Base-by-base conservation (phyloP, 1,284 basidiomycete genomes). In the Xanthoconium separans region DNA sequence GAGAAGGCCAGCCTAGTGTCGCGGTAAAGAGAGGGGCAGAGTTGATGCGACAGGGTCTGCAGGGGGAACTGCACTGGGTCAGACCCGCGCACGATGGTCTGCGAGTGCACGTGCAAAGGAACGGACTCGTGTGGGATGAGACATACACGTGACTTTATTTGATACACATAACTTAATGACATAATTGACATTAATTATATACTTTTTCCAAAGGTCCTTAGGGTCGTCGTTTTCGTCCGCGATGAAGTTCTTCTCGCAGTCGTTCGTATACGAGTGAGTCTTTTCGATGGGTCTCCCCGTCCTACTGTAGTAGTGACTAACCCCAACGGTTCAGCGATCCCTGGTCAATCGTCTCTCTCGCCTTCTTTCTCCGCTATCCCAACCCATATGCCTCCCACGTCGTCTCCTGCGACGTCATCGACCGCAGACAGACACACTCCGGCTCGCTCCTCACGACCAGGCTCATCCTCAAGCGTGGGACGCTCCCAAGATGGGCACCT, bases 351-450 rank as follows among this genome's bases (percentile, higher is more conserved):
- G 91, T 96, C 53, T 87, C 93, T 36, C 80, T 95, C 59, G 95
- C 95, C 16, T 98, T 93, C 78, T 94, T 95, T 66, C 80, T 98
- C 58, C 89, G 97, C 60, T 99, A 99, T 71, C 96, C 97, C 4
- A 99, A 98, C 72, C 95, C 96, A 41, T 92, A 93, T 64, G 93
- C 96, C 7, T 81, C 92, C 12, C 96, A 99, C 72, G 91, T 99
- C 67, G 75, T 97, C 56, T 93, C 93, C 9, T 95, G 93, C 77
- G 96, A 98, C 76, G 94, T 98, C 58, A 82, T 98, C 57, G 90
- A 91, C 51, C 88, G 95, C 58, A 79, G 74, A 6, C 75, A 89
- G 58, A 87, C 89, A 11, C 77, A 86, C 18, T 73, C 77, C 2
- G 91, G 93, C 27, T 84, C 89, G 12, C 81, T 98, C n/a, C 73